phyloP scores from a whole-genome alignment of 2,329 filamentous ascomycete genomes.

The Cucurbitaria berberidis region DNA sequence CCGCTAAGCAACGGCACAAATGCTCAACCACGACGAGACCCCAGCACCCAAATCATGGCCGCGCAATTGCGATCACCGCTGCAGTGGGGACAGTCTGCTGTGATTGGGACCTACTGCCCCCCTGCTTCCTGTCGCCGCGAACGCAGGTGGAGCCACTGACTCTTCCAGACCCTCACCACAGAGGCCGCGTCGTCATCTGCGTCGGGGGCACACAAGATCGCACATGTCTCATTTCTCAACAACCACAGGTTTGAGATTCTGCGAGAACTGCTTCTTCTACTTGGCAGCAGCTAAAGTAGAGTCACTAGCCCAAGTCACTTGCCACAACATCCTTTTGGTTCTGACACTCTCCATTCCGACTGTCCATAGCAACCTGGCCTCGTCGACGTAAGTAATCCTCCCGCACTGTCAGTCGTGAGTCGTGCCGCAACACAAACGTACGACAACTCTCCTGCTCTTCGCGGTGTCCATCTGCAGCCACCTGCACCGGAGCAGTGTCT shows the following conservation, averaged over 20 bases:
- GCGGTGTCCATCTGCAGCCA: conserved; percentile 15
- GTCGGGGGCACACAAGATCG: conserved; percentile 12
- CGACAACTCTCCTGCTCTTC: conserved; percentile 7
- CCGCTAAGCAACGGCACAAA: background rate
- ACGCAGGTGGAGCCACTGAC: conserved; percentile 21
- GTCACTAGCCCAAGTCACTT: conserved; percentile 1
- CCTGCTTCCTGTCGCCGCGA: conserved; percentile 32
- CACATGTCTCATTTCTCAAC: conserved; percentile 25
- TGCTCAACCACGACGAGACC: conserved; percentile 2
- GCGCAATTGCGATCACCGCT: conserved; percentile 41
- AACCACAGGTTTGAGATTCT: conserved; percentile 9
- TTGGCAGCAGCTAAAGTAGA: background rate
- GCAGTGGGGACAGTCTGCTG: conserved; percentile 19
- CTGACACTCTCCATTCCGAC: background rate
- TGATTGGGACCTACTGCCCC: conserved; percentile 24
- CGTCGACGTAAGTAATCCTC: conserved; percentile 3
- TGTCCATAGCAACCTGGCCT: background rate
- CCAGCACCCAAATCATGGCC: conserved; percentile 16
- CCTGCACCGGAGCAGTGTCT: conserved; percentile 22
- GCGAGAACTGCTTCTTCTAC: conserved; percentile 1
- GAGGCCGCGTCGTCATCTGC: conserved; percentile 22
- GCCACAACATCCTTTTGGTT: background rate
- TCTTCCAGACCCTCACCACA: conserved; percentile 32
- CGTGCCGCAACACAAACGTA: conserved; percentile 25
- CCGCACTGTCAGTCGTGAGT: conserved; percentile 2